phyloP scores from a whole-genome alignment of 2,329 filamentous ascomycete genomes.

The Plenodomus tracheiphilus region DNA sequence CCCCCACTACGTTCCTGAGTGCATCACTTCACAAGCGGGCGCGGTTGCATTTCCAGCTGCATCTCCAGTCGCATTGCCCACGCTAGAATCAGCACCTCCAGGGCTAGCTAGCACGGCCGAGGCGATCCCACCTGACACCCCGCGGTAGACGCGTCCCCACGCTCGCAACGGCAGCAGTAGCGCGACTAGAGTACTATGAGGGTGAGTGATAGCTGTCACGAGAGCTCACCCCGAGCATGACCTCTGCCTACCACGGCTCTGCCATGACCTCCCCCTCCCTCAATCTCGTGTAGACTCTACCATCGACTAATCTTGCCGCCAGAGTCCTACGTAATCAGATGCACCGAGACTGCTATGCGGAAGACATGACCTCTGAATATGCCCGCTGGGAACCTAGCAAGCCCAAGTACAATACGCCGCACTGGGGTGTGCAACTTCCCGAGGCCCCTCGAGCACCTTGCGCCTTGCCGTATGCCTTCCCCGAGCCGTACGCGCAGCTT shows the following conservation, averaged over 20 bases:
- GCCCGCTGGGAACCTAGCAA: constrained; percentile 38
- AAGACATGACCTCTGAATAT: constrained; percentile 44
- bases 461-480: constrained; percentile 31
- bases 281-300: background rate
- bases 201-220: constrained; percentile 39
- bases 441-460: constrained; percentile 28
- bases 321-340: constrained; percentile 23
- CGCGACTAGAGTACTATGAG: constrained; percentile 37
- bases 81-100: background rate
- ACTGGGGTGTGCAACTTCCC: constrained; percentile 28
- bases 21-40: too few relatives aligned
- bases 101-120: background rate
- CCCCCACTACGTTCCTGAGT: constrained; percentile 34
- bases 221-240: constrained; percentile 12
- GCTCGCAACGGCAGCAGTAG: constrained; percentile 20
- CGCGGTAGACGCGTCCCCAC: constrained; percentile 23
- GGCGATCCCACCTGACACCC: constrained; percentile 13
- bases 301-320: constrained; percentile 29
- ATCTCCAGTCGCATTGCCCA: constrained; percentile 16
- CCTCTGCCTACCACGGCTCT: too few relatives aligned
- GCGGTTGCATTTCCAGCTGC: constrained; percentile 22
- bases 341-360: constrained; percentile 37
- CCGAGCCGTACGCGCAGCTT: constrained; percentile 28
- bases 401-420: constrained; percentile 30
- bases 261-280: constrained; percentile 6